These are phyloP conservation scores for Polyporus tsugae DNA, from an alignment of 1,284 basidiomycete genomes.

Conservation along the genomic window DNA sequence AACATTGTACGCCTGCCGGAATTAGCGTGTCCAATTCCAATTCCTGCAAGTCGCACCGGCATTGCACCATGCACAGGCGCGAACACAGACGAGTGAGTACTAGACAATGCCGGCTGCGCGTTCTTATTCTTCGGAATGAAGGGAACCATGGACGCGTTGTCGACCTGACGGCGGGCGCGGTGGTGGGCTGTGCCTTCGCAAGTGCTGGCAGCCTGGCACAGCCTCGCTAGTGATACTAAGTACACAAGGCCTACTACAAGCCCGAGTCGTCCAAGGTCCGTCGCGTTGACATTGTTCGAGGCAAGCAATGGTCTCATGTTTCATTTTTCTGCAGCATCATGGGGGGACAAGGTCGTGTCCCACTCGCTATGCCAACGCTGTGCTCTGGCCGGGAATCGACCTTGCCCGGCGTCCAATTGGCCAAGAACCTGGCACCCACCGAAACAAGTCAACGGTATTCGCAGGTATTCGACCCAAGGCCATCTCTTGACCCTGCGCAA, in stretches of 20 bases:
- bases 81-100: not conserved
- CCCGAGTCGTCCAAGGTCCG: not conserved
- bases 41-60: not conserved
- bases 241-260: not conserved
- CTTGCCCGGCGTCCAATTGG: no score
- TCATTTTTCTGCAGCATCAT: no score
- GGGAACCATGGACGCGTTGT: not conserved
- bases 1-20: not conserved
- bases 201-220: not conserved
- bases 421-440: not conserved
- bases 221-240: not conserved
- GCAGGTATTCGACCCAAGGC: no score
- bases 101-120: not conserved
- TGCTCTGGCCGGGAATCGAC: not conserved
- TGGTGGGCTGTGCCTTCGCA: not conserved
- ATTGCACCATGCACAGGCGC: not conserved
- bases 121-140: not conserved
- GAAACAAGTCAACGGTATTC: no score
- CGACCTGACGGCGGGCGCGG: conserved; percentile 2
- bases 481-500: no score
- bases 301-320: no score
- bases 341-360: no score
- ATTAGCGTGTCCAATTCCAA: conserved; percentile 1
- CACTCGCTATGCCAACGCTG: not conserved
- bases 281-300: not conserved